Evolutionary conservation across 352 stramenopile species (phyloP).

Genomic region (Phytopythium aichiense): DNA sequence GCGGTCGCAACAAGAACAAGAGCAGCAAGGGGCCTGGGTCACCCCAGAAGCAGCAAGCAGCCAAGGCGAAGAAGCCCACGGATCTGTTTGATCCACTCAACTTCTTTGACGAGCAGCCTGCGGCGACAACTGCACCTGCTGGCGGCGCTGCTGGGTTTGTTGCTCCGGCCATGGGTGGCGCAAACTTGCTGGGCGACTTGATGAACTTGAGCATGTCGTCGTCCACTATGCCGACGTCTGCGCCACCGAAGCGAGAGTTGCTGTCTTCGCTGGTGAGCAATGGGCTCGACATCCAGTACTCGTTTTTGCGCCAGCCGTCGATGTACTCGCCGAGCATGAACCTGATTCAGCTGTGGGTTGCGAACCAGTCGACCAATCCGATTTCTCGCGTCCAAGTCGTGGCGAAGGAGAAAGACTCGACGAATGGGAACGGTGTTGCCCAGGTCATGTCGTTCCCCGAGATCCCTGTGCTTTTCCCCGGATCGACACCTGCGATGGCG

Average conservation of each 20-base stretch:
- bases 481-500: conserved; percentile 63
- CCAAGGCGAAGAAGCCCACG: conserved; percentile 25
- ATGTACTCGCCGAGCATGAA: conserved; percentile 64
- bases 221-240: conserved; percentile 15
- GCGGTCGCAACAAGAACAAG: conserved; percentile 22
- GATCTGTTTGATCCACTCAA: conserved; percentile 48
- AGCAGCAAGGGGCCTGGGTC: conserved; percentile 31
- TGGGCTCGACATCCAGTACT: conserved; percentile 62
- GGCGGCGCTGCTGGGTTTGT: conserved; percentile 9
- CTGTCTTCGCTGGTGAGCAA: conserved; percentile 48
- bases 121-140: not conserved
- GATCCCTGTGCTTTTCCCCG: conserved; percentile 79
- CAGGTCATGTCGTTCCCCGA: conserved; percentile 78
- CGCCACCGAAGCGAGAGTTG: conserved; percentile 39
- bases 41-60: conserved; percentile 24
- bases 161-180: conserved; percentile 6
- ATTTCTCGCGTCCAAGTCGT: conserved; percentile 49
- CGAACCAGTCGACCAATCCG: conserved; percentile 59
- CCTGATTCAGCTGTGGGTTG: conserved; percentile 65
- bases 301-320: conserved; percentile 57
- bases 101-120: conserved; percentile 31
- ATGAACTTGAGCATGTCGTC: conserved; percentile 59
- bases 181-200: conserved; percentile 46
- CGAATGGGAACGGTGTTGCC: conserved; percentile 7
- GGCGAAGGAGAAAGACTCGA: conserved; percentile 19